These are phyloP conservation scores for Candida sp. DNA, from an alignment of 1,139 yeast genomes.

Conservation along the genomic window DNA sequence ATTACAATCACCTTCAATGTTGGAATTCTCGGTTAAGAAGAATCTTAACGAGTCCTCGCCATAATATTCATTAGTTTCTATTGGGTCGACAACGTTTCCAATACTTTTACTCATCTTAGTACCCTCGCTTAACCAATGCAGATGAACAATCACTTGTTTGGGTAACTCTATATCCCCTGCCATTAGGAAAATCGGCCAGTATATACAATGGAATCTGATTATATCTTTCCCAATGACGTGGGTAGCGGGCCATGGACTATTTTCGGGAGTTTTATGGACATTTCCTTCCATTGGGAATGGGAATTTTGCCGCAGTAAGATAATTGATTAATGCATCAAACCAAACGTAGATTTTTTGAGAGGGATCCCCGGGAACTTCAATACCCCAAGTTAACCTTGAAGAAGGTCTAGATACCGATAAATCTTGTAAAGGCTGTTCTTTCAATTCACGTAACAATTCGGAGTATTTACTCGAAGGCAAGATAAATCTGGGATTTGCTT, in stretches of 20 bases:
- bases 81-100: slow-evolving; percentile 96
- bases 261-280: slow-evolving; percentile 8
- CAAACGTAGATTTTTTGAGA: slow-evolving; percentile 88
- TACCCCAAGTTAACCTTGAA: slow-evolving; percentile 82
- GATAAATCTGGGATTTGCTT: slow-evolving; percentile 54
- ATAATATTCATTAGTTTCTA: slow-evolving; percentile 53
- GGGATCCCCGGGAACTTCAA: slow-evolving; percentile 78
- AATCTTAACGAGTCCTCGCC: slow-evolving; percentile 77
- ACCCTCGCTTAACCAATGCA: slow-evolving; percentile 93
- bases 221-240: slow-evolving; percentile 95
- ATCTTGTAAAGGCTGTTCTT: slow-evolving; percentile 49
- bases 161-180: slow-evolving; percentile 80
- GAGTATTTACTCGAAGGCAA: slow-evolving; percentile 57
- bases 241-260: slow-evolving; percentile 55
- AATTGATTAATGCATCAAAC: slow-evolving; percentile 93
- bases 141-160: slow-evolving; percentile 75
- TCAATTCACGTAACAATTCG: slow-evolving; percentile 59
- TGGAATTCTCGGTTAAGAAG: slow-evolving; percentile 74
- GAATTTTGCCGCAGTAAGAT: slow-evolving; percentile 72
- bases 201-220: slow-evolving; percentile 79
- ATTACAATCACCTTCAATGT: slow-evolving; percentile 74
- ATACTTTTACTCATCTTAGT: slow-evolving; percentile 89
- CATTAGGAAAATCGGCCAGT: slow-evolving; percentile 91
- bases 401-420: slow-evolving; percentile 84
- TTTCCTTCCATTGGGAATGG: slow-evolving; percentile 24